Conservation (phyloP, 305 asterid species). For the Nicotiana rustica region DNA sequence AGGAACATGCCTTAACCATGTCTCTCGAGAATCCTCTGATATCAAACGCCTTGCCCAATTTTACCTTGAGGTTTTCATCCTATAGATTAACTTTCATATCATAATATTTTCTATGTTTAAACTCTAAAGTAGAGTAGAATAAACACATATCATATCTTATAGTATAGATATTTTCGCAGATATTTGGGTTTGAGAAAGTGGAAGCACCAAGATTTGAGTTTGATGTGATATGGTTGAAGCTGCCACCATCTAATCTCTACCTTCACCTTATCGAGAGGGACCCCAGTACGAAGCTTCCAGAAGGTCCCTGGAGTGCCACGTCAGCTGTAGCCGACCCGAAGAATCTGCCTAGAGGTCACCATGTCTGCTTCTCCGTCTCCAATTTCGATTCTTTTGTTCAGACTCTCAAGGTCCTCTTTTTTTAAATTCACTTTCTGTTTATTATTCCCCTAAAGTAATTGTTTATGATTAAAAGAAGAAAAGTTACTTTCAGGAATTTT, state of each 20-base stretch:
- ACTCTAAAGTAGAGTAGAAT: neutral
- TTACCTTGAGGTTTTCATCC: constrained; percentile 63
- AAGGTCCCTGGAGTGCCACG: constrained; percentile 76
- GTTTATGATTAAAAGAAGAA: neutral
- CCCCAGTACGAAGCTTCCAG: constrained; percentile 72
- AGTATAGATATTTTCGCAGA: constrained; percentile 40
- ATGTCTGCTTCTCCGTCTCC: constrained; percentile 76
- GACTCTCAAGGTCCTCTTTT: constrained; percentile 57
- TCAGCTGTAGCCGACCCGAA: constrained; percentile 63
- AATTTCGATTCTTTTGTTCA: constrained; percentile 72
- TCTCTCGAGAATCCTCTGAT: constrained; percentile 76
- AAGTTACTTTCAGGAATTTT: neutral
- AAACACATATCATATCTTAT: no score
- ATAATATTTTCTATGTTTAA: neutral
- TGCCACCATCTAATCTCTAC: constrained; percentile 56
- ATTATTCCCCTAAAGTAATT: neutral
- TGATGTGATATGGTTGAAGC: constrained; percentile 81
- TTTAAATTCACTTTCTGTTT: neutral
- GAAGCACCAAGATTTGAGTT: constrained; percentile 70
- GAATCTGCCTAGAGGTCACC: constrained; percentile 81
- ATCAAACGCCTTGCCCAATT: constrained; percentile 76
- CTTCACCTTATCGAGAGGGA: constrained; percentile 88
- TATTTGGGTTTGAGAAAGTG: constrained; percentile 76
- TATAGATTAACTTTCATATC: no score
- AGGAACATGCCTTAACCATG: constrained; percentile 79